phyloP scores from a whole-genome alignment of 169 alveolate species.

The Ichthyophthirius multifiliis region DNA sequence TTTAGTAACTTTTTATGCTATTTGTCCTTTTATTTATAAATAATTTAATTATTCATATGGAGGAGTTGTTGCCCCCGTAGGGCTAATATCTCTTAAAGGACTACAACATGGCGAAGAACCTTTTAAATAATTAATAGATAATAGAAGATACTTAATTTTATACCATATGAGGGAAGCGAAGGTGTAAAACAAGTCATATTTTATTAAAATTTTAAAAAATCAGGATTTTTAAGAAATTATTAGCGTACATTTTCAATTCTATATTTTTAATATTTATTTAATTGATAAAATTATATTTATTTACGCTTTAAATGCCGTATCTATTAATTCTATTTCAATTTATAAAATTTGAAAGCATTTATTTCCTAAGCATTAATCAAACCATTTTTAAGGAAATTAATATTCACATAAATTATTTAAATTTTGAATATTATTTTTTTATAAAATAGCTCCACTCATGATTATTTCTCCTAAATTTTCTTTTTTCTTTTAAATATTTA shows the following conservation, averaged over 20 bases:
- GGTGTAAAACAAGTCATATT: not conserved
- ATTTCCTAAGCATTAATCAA: not conserved
- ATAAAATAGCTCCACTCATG: not conserved
- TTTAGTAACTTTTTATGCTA: not conserved
- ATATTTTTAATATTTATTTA: not conserved
- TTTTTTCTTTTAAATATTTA: not conserved
- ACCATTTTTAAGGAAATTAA: not conserved
- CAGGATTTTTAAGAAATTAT: not conserved
- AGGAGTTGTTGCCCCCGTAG: not conserved
- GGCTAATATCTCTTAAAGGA: slow-evolving; percentile 6
- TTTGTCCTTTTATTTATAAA: not conserved
- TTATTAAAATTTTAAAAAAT: no score
- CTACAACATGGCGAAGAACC: not conserved
- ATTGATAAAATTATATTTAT: not conserved
- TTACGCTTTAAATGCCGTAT: slow-evolving; percentile 13
- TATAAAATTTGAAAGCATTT: not conserved
- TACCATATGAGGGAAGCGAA: not conserved
- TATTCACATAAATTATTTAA: not conserved
- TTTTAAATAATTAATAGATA: not conserved
- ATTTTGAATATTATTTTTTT: not conserved
- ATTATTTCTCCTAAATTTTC: not conserved
- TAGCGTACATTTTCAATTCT: not conserved
- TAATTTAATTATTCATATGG: not conserved
- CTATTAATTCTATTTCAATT: not conserved
- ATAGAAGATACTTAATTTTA: not conserved